A percentile compares a stretch with the other conserved stretches of the same genome.
Conservation (phyloP, 192 early-diverging fungal genomes). For the Oehlia diaphana region DNA sequence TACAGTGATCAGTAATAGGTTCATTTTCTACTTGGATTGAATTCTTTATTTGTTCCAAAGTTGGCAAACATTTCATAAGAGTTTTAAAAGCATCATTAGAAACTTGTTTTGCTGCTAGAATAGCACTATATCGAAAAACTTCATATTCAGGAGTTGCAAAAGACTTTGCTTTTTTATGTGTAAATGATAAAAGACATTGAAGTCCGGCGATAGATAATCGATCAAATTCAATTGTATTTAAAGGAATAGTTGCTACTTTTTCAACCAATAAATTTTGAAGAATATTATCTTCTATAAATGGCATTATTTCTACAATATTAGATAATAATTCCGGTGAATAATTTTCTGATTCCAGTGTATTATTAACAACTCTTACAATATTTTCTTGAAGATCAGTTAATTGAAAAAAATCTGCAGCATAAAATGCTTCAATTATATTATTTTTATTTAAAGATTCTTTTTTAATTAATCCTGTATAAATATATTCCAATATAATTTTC, state of each 20-base stretch:
- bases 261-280: background rate
- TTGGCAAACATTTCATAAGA: background rate
- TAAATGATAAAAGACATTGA: background rate
- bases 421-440: constrained; percentile 17
- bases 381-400: constrained; percentile 2
- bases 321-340: constrained; percentile 1
- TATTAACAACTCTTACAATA: background rate
- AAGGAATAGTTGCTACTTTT: background rate
- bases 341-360: background rate
- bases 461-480: background rate
- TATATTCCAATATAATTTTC: constrained; percentile 20
- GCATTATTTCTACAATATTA: background rate
- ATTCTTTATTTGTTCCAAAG: background rate
- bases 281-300: background rate
- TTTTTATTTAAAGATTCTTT: constrained; percentile 10
- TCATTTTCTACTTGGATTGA: background rate
- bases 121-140: constrained; percentile 13
- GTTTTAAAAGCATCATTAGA: background rate
- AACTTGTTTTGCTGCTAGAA: background rate
- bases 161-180: background rate
- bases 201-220: background rate
- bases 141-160: constrained; percentile 20
- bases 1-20: no score
- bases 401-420: constrained; percentile 27
- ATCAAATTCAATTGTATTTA: background rate